Conservation (phyloP, 1,139 yeast species). For the Saccharomyces hybrid region DNA sequence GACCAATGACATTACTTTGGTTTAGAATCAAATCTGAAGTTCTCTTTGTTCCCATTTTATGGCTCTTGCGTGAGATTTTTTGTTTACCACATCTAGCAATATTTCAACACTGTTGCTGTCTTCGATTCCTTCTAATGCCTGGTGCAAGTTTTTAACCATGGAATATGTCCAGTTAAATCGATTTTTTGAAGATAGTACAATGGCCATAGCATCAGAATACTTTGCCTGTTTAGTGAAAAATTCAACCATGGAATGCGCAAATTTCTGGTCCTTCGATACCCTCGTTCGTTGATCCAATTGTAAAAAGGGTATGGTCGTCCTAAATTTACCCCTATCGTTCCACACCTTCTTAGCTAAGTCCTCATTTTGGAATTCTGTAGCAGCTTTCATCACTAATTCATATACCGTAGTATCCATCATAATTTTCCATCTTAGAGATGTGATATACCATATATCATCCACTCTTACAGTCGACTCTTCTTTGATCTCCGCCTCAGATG, state of each 20-base stretch:
- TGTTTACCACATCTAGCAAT: constrained; percentile 24
- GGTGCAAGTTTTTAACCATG: constrained; percentile 43
- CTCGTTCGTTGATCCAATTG: constrained; percentile 36
- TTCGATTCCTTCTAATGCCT: constrained; percentile 47
- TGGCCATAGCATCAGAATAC: constrained; percentile 64
- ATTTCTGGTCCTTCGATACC: constrained; percentile 41
- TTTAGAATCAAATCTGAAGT: no score
- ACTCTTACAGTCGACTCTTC: background rate
- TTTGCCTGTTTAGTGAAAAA: constrained; percentile 21
- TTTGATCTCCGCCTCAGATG: no score
- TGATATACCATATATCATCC: constrained; percentile 8
- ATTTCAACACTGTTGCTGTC: constrained; percentile 35
- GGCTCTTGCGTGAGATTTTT: constrained; percentile 7
- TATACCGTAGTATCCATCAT: constrained; percentile 48
- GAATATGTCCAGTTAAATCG: constrained; percentile 69
- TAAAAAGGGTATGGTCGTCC: constrained; percentile 49
- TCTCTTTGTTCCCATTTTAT: no score
- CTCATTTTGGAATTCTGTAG: constrained; percentile 46
- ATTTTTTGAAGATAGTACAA: constrained; percentile 58
- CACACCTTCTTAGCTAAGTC: constrained; percentile 60
- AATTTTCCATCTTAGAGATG: constrained; percentile 20
- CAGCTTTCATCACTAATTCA: constrained; percentile 58
- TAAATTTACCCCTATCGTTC: constrained; percentile 68
- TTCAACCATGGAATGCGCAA: constrained; percentile 27
- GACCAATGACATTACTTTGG: no score